Percentiles rank a stretch among this genome's conserved stretches.
Conservation (phyloP, 306 rosid species). For the Medicago lupulina region DNA sequence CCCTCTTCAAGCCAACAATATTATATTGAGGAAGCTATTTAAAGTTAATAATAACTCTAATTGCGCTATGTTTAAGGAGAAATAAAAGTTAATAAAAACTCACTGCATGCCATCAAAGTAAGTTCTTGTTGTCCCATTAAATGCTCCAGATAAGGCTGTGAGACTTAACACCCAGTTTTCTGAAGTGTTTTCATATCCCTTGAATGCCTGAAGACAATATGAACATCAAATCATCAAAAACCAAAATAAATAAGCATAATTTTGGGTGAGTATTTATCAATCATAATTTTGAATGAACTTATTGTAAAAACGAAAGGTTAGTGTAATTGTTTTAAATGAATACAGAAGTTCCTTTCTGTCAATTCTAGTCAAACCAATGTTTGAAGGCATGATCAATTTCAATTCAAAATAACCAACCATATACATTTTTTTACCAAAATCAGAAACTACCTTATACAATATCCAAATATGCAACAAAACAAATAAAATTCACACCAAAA, state of each 20-base stretch:
- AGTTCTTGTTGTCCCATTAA: slow-evolving; percentile 96
- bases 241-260: not conserved
- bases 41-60: not conserved
- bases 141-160: slow-evolving; percentile 90
- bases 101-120: slow-evolving; percentile 96
- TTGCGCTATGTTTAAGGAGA: not conserved
- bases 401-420: not conserved
- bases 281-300: not conserved
- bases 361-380: not conserved
- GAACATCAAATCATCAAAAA: slow-evolving; percentile 38
- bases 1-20: not conserved
- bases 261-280: not conserved
- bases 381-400: not conserved
- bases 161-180: slow-evolving; percentile 90
- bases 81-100: slow-evolving; percentile 51
- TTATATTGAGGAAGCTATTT: not conserved
- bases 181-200: slow-evolving; percentile 74
- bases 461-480: not conserved
- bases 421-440: not conserved
- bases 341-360: not conserved
- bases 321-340: not conserved
- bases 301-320: not conserved
- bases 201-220: slow-evolving; percentile 65
- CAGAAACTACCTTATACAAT: not conserved
- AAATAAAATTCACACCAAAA: slow-evolving; percentile 2